phyloP scores from a whole-genome alignment of 208 protist species.

The Crithidia bombi region DNA sequence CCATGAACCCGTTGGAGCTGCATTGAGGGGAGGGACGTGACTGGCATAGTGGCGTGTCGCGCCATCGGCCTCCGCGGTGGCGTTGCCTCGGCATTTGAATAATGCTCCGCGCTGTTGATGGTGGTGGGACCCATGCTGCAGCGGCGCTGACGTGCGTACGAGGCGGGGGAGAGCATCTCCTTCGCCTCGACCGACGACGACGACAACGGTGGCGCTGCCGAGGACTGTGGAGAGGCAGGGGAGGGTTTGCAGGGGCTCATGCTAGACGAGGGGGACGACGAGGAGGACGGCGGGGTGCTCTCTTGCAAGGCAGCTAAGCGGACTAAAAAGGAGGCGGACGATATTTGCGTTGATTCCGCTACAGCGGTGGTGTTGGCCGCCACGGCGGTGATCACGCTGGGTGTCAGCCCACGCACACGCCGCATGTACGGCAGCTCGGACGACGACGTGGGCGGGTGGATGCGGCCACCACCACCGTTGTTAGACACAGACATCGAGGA shows the following conservation, averaged over 20 bases:
- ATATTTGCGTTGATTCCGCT: neutral
- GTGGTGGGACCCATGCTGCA: neutral
- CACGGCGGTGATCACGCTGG: neutral
- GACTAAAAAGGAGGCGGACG: neutral
- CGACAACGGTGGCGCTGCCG: neutral
- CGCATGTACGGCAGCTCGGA: neutral
- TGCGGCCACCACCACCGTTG: slow-evolving; percentile 2
- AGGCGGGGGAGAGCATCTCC: neutral
- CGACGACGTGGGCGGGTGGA: neutral
- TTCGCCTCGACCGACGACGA: neutral
- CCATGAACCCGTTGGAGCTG: neutral
- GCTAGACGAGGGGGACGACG: neutral
- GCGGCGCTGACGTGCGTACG: neutral
- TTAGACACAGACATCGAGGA: neutral
- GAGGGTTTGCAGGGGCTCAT: neutral
- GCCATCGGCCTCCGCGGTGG: neutral
- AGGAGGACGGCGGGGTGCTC: neutral
- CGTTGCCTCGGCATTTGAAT: neutral
- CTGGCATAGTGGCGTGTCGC: neutral
- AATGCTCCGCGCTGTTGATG: neutral
- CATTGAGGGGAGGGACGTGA: neutral
- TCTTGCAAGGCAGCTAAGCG: neutral
- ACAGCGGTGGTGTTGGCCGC: neutral
- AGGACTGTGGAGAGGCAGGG: neutral
- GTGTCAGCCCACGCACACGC: neutral